Conservation (phyloP, 352 stramenopile species). For the Pythium dissimile region DNA sequence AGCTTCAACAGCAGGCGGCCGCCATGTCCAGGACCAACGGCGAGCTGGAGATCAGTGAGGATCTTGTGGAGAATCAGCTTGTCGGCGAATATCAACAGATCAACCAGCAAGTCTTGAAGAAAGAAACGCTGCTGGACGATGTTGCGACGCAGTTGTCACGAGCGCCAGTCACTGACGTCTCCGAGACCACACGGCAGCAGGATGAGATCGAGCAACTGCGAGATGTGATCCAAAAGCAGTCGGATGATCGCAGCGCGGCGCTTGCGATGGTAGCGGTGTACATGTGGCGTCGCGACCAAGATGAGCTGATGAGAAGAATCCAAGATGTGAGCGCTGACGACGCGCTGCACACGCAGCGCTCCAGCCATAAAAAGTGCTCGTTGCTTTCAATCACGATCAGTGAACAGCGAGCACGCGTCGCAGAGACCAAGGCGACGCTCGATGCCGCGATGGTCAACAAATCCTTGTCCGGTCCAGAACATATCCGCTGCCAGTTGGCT, state of each 20-base stretch:
- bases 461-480: background rate
- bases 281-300: conserved; percentile 9
- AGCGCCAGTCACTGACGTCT: conserved; percentile 21
- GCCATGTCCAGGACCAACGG: background rate
- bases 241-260: background rate
- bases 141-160: conserved; percentile 22
- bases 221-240: background rate
- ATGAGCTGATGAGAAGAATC: conserved; percentile 1
- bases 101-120: conserved; percentile 14
- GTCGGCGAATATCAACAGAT: conserved; percentile 6
- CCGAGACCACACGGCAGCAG: conserved; percentile 28
- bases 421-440: background rate
- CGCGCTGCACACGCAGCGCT: conserved; percentile 4
- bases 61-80: conserved; percentile 18
- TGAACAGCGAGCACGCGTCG: background rate
- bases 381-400: background rate
- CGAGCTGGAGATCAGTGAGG: background rate
- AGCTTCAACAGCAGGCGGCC: background rate
- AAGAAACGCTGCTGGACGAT: conserved; percentile 37
- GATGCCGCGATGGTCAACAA: background rate
- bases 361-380: conserved; percentile 15
- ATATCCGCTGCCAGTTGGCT: background rate
- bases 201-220: conserved; percentile 1
- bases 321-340: background rate
- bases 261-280: background rate